Evolutionary conservation across 2,329 filamentous ascomycete species (phyloP).

Genomic region (Aspergillus awamori): DNA sequence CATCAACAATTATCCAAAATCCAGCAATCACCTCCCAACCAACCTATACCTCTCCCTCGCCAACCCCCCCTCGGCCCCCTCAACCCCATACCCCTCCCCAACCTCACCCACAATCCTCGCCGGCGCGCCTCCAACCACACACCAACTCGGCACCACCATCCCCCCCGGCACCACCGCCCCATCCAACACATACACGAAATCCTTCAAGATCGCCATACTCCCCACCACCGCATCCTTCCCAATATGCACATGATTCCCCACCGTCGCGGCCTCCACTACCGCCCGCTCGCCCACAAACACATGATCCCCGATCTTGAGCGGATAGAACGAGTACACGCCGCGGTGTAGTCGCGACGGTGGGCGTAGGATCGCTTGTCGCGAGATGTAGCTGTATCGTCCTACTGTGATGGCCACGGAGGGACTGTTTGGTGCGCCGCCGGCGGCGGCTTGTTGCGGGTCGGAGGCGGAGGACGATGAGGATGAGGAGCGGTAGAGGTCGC

Average conservation of each 20-base stretch:
- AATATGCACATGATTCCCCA: conserved; percentile 85
- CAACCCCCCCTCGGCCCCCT: conserved; percentile 49
- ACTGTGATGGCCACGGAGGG: conserved; percentile 70
- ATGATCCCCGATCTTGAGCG: conserved; percentile 90
- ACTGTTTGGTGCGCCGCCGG: conserved; percentile 26
- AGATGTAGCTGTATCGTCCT: conserved; percentile 88
- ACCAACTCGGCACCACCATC: conserved; percentile 92
- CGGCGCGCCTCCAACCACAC: conserved; percentile 82
- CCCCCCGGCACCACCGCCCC: conserved; percentile 80
- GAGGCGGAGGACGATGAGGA: conserved; percentile 37
- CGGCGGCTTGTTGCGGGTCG: conserved; percentile 27
- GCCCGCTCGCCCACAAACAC: conserved; percentile 80
- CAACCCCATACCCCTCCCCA: conserved; percentile 50
- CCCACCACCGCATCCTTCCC: conserved; percentile 76
- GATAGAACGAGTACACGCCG: conserved; percentile 67
- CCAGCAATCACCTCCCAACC: conserved; percentile 35
- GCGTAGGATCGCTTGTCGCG: conserved; percentile 73
- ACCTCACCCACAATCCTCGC: conserved; percentile 81
- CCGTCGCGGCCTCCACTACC: conserved; percentile 78
- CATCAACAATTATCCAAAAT: neutral
- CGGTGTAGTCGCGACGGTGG: conserved; percentile 83
- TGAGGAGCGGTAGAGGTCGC: conserved; percentile 70
- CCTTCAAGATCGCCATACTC: conserved; percentile 89
- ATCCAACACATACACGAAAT: conserved; percentile 86
- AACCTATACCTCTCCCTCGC: conserved; percentile 46